phyloP scores from a whole-genome alignment of 2,329 filamentous ascomycete species.

The Catunica adiposa region DNA sequence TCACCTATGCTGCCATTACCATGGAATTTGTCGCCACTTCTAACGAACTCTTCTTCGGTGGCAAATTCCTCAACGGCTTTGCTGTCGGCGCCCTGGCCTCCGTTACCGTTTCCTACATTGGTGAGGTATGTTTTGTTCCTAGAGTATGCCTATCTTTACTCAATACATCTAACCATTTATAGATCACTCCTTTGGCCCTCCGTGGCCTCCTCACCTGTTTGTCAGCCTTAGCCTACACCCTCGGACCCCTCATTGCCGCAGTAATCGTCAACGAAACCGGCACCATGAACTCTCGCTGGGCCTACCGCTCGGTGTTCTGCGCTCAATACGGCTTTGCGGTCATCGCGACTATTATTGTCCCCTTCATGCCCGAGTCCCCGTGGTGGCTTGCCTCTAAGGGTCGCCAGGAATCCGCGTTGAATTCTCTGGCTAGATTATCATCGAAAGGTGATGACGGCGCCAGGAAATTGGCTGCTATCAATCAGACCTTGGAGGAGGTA shows the following conservation, averaged over 20 bases:
- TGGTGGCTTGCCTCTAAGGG: slow-evolving; percentile 23
- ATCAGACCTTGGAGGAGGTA: slow-evolving; percentile 22
- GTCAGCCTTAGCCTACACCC: slow-evolving; percentile 20
- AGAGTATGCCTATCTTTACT: no score
- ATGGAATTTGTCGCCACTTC: slow-evolving; percentile 27
- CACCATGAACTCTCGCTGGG: slow-evolving; percentile 19
- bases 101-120: slow-evolving; percentile 20
- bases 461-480: slow-evolving; percentile 1
- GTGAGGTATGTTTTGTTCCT: slow-evolving; percentile 22
- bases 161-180: background rate
- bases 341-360: slow-evolving; percentile 19
- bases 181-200: slow-evolving; percentile 20
- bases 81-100: slow-evolving; percentile 19
- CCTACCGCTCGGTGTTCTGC: slow-evolving; percentile 20
- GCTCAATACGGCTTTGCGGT: slow-evolving; percentile 22
- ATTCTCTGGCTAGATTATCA: slow-evolving; percentile 20
- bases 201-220: slow-evolving; percentile 20
- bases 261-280: slow-evolving; percentile 22
- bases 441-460: background rate
- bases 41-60: slow-evolving; percentile 26
- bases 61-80: slow-evolving; percentile 28
- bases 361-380: slow-evolving; percentile 19
- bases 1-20: slow-evolving; percentile 24
- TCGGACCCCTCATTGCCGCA: slow-evolving; percentile 21
- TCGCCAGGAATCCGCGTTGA: slow-evolving; percentile 22